Conservation (phyloP, 306 rosid genomes). For the Trifolium repens region DNA sequence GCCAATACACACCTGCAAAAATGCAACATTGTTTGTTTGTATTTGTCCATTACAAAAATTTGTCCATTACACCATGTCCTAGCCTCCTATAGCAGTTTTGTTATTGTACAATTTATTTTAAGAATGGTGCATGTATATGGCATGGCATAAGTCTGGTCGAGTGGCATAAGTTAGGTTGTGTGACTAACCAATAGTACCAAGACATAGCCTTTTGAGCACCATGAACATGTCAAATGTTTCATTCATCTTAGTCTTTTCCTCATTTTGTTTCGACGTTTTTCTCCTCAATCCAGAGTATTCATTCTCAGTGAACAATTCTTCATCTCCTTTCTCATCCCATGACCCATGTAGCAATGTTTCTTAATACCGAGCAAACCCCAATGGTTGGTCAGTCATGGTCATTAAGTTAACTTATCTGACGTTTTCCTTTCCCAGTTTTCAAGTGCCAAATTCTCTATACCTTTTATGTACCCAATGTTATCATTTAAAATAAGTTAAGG, state of each 20-base stretch:
- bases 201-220: background rate
- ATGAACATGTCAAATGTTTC: background rate
- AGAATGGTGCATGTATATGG: background rate
- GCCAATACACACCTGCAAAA: background rate
- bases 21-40: background rate
- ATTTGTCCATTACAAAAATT: constrained; percentile 2
- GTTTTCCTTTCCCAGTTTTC: background rate
- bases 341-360: background rate
- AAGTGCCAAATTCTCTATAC: background rate
- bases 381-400: background rate
- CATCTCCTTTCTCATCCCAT: background rate
- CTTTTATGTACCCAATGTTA: background rate
- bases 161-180: background rate
- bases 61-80: background rate
- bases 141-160: background rate
- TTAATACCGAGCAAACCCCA: background rate
- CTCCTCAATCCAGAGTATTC: background rate
- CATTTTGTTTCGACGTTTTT: background rate
- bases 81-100: background rate
- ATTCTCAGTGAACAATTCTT: background rate
- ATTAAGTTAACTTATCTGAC: background rate
- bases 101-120: background rate
- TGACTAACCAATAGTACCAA: background rate
- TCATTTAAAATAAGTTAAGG: background rate
- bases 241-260: background rate